Evolutionary conservation across 768 basidiomycete genomes (phyloP), one percentile per base, ranked within the genome.

Genomic region (Russula griseocarnosa): DNA sequence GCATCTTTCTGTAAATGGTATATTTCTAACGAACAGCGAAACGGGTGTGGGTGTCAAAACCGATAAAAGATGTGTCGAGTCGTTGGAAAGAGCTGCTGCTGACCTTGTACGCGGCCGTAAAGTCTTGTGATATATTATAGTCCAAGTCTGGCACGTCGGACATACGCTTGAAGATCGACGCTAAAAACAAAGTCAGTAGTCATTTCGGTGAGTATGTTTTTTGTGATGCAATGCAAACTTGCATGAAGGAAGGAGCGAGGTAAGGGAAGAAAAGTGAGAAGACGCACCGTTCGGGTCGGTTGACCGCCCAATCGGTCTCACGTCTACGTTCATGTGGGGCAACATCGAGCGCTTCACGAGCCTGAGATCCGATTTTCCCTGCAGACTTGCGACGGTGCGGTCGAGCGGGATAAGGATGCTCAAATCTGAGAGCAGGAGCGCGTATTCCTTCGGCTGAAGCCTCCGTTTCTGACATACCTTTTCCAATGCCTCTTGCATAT

Each of bases 401-500:
- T 98, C 97, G 32, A 98, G 82, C 30, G 95, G 95, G 36, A 94
- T 86, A 60, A 93, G 75, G 46, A 96, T 86, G 62, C 85, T 87
- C 75, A 78, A 80, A 61, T 86, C 83, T 1, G 80, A 79, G 14
- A 78, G 73, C 46, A 95, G 77, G 24, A 98, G 81, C 1, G 91
- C 92, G 76, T 94, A 98, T 62, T 93, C 88, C 62, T 88, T 84
- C 34, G 88, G 82, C 69, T 87, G 82, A 32, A 92, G 74, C 70
- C 84, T 85, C 55, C 87, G 82, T 71, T 83, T 84, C 42, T 83
- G 79, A 72, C 90, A 93, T 1, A 92, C 87, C 24, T 86, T 79
- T 66, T 97, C 96, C 26, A 97, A 82, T 1, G 92, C 92, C 74
- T 98, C 96, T 69, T 95, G 94, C 84, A 98, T 89, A 73, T 98